Conservation (phyloP, 805 yeast species). For the Candida odintsovae region DNA sequence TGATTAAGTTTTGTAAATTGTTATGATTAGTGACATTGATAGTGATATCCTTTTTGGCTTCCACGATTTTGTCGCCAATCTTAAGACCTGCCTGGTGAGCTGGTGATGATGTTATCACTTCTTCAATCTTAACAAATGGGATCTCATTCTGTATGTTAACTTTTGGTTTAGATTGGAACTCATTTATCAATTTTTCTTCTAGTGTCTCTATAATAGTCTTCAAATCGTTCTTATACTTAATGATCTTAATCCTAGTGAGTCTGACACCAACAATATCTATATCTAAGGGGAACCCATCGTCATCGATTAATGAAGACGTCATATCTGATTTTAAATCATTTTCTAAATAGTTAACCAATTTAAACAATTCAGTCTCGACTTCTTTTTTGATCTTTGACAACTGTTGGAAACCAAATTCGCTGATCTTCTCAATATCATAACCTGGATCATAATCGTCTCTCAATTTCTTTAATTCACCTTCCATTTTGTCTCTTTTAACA, state of each 20-base stretch:
- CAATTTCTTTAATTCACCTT: background rate
- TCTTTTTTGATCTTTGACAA: background rate
- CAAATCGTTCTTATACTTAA: constrained; percentile 67
- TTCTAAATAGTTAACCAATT: background rate
- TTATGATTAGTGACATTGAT: constrained; percentile 44
- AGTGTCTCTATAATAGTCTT: constrained; percentile 40
- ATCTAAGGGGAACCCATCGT: constrained; percentile 80
- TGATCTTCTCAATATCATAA: background rate
- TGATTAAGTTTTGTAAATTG: constrained; percentile 26
- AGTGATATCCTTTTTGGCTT: constrained; percentile 44
- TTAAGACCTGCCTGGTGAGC: constrained; percentile 47
- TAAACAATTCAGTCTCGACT: background rate
- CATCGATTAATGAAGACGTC: constrained; percentile 56
- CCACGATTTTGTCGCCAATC: constrained; percentile 37
- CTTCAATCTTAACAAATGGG: constrained; percentile 47
- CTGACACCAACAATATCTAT: constrained; percentile 73
- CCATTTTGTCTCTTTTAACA: too few relatives aligned
- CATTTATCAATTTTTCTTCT: constrained; percentile 39
- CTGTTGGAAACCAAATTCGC: background rate
- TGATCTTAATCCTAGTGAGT: constrained; percentile 54
- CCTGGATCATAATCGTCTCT: background rate
- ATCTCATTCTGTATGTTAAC: constrained; percentile 10
- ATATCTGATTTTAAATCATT: constrained; percentile 33
- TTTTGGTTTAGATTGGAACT: constrained; percentile 25
- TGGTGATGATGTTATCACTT: constrained; percentile 36